These are phyloP conservation scores for Sequoiadendron giganteum DNA, from an alignment of 75 land plant genomes.

Conservation along the genomic window DNA sequence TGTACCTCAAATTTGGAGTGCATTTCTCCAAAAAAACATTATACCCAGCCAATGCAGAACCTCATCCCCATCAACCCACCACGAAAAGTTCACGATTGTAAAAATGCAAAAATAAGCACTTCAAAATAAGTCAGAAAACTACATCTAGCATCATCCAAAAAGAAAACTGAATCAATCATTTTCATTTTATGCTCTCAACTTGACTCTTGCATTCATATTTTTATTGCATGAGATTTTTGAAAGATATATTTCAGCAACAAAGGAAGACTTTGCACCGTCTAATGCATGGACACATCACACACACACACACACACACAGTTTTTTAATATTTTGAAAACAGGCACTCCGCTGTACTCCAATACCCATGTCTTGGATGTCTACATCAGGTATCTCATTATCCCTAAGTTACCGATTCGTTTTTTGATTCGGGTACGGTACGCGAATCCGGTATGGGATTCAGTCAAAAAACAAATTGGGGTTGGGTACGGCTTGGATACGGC, in stretches of 20 bases:
- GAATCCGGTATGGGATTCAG: no score
- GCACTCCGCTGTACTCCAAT: no score
- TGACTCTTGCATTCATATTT: background rate
- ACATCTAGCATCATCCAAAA: background rate
- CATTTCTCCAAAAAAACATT: background rate
- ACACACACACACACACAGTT: no score
- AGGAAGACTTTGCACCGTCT: no score
- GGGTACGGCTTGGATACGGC: no score
- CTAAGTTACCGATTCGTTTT: no score
- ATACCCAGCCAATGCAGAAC: background rate
- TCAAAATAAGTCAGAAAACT: background rate
- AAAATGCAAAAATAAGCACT: background rate
- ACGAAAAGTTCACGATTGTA: background rate
- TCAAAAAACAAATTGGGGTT: no score
- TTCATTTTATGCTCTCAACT: background rate
- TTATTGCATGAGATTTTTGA: background rate
- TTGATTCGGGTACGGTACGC: no score
- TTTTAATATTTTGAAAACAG: no score
- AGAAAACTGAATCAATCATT: background rate
- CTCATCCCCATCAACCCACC: background rate
- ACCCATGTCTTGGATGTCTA: no score
- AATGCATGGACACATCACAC: no score
- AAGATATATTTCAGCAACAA: background rate
- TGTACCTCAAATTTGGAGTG: background rate
- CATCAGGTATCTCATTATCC: no score